phyloP scores from a whole-genome alignment of 2,329 filamentous ascomycete genomes.

The Helicocarpus griseus region DNA sequence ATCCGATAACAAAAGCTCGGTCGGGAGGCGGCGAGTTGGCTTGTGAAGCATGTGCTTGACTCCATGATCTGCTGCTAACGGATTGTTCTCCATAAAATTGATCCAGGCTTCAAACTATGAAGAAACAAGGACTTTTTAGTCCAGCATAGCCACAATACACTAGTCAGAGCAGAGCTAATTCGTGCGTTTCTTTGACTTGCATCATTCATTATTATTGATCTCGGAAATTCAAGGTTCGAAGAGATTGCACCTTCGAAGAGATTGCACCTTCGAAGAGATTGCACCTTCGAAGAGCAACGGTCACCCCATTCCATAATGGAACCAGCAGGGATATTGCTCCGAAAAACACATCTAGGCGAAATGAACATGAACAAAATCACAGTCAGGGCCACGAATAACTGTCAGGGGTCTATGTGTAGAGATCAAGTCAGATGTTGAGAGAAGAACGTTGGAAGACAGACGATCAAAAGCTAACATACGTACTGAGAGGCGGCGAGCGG shows the following conservation, averaged over 20 bases:
- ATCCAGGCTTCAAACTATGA: not conserved
- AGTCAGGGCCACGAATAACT: no score
- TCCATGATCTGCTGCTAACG: not conserved
- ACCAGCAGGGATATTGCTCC: not conserved
- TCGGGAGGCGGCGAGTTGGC: not conserved
- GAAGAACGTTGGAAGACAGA: no score
- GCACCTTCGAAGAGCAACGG: not conserved
- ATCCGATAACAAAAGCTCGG: not conserved
- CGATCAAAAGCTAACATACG: no score
- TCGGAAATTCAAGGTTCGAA: not conserved
- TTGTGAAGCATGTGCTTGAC: not conserved
- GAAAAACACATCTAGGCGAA: not conserved
- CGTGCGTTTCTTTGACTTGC: not conserved
- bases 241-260: not conserved
- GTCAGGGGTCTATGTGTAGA: no score
- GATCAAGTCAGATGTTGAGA: no score
- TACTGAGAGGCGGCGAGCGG: no score
- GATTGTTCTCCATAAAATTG: not conserved
- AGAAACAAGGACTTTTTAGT: not conserved
- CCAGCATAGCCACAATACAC: conserved; percentile 1
- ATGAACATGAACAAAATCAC: no score
- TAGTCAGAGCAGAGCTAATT: not conserved
- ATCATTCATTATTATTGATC: not conserved
- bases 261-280: no score
- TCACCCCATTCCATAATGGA: not conserved